These are phyloP conservation scores for Globisporangium yorkense DNA, from an alignment of 352 stramenopile species.

Conservation along the genomic window DNA sequence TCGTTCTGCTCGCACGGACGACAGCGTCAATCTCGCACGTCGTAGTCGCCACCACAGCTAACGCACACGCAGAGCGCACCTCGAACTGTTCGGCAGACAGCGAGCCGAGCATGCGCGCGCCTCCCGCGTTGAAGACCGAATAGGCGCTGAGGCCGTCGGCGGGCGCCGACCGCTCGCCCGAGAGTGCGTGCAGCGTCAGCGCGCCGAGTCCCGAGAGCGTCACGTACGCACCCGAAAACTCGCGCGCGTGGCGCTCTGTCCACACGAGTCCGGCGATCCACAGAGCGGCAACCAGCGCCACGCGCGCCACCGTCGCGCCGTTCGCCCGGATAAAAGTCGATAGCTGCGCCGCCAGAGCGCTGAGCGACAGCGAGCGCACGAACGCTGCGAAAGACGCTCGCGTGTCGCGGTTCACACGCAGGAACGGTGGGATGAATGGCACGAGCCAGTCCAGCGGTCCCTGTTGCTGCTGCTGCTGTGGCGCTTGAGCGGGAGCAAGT, in stretches of 20 bases:
- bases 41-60: not conserved
- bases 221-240: slow-evolving; percentile 62
- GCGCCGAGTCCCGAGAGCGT: slow-evolving; percentile 45
- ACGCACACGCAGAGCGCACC: slow-evolving; percentile 20
- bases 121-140: slow-evolving; percentile 74
- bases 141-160: slow-evolving; percentile 59
- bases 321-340: slow-evolving; percentile 10
- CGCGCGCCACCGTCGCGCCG: slow-evolving; percentile 20
- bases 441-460: slow-evolving; percentile 64
- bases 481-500: not conserved
- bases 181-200: slow-evolving; percentile 35
- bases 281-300: slow-evolving; percentile 10
- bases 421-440: slow-evolving; percentile 75
- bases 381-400: slow-evolving; percentile 36
- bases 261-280: slow-evolving; percentile 47
- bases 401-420: slow-evolving; percentile 77
- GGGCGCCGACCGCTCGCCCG: slow-evolving; percentile 6
- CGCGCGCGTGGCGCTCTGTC: slow-evolving; percentile 34
- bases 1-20: slow-evolving; percentile 40
- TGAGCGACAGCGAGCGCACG: slow-evolving; percentile 21
- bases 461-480: slow-evolving; percentile 11
- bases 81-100: slow-evolving; percentile 83
- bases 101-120: slow-evolving; percentile 67
- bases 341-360: slow-evolving; percentile 11
- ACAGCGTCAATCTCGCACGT: not conserved